Conservation (phyloP, 2,329 filamentous ascomycete genomes). For the Trichophyton simii region DNA sequence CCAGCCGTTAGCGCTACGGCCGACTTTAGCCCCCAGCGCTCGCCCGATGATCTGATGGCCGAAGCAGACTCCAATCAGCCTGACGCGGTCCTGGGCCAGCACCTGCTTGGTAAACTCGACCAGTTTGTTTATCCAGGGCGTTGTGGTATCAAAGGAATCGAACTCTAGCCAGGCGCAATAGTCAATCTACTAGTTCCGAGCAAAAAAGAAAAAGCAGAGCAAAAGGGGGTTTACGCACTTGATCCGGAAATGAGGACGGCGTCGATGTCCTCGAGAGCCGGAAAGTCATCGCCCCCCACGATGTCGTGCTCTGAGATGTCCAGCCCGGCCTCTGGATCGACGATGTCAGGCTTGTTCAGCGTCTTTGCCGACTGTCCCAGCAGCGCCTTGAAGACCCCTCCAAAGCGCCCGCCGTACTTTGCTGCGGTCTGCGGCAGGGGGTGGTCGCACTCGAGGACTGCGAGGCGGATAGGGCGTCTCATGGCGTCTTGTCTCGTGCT, state of each 20-base stretch:
- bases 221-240: constrained; percentile 26
- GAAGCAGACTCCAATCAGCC: constrained; percentile 72
- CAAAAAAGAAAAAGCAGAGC: not conserved
- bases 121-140: constrained; percentile 63
- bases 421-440: constrained; percentile 52
- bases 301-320: constrained; percentile 58
- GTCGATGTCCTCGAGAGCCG: constrained; percentile 61
- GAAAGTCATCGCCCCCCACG: constrained; percentile 56
- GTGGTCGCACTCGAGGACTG: constrained; percentile 77
- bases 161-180: constrained; percentile 36
- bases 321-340: constrained; percentile 34
- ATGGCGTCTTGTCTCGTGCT: constrained; percentile 15
- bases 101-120: constrained; percentile 54
- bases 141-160: constrained; percentile 59
- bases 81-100: constrained; percentile 51
- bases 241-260: constrained; percentile 69
- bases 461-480: constrained; percentile 54
- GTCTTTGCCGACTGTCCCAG: constrained; percentile 43
- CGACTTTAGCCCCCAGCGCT: constrained; percentile 56
- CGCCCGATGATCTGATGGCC: constrained; percentile 75
- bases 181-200: not conserved
- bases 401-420: constrained; percentile 60
- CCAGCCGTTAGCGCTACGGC: constrained; percentile 58
- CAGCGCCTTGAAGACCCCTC: constrained; percentile 53
- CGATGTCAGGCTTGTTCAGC: constrained; percentile 24